Base-by-base conservation (phyloP, 2,329 filamentous ascomycete genomes). In the Monosporascus sp. region DNA sequence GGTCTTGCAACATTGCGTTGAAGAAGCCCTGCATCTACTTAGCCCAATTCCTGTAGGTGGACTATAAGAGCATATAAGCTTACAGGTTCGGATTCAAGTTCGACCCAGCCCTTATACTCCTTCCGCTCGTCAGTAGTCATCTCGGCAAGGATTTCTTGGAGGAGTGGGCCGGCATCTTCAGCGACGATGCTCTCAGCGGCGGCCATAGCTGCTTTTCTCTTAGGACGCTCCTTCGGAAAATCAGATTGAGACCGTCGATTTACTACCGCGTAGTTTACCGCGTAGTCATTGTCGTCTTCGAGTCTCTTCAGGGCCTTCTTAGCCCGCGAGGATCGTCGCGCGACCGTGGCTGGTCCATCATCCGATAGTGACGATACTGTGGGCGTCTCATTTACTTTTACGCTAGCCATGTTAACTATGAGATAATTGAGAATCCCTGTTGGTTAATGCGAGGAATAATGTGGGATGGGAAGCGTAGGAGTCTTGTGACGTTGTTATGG, bases 81-180 rank as follows among this genome's bases (percentile, higher is more conserved):
- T 70, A 90, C 90, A 7, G 92, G 92, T 57, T 97, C 91, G 6
- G 90, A 96, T 70, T 96, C 91, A 48, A 97, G 79, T 65, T 97
- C 91, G 53, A 86, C 81, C 84, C 88, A 93, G 24, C 87, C 87
- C 48, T 82, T 76, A 83, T 87, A 91, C 31, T 78, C 75, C 25
- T 77, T 69, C 24, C 79, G 76, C 60, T 88, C 83, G 31, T 78
- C 69, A 6, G 69, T 63, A 3, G 70, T 72, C 52, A 82, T 73
- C 11, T 76, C 76, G 38, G 70, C 70, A 52, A 83, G 67, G 1
- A 76, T 68, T 43, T 75, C 70, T 8, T 73, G 68, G 27, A 81
- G 69, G 2, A 79, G 65, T 7, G 50, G 47, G 22, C 52, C 48
- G 15, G 55, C 47, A n/a, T 75, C 65, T 5, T 73, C 72, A 1